A percentile compares a stretch with the other conserved stretches of the same genome.
Conservation (phyloP, 2,329 filamentous ascomycete genomes). For the Nemania sp. region DNA sequence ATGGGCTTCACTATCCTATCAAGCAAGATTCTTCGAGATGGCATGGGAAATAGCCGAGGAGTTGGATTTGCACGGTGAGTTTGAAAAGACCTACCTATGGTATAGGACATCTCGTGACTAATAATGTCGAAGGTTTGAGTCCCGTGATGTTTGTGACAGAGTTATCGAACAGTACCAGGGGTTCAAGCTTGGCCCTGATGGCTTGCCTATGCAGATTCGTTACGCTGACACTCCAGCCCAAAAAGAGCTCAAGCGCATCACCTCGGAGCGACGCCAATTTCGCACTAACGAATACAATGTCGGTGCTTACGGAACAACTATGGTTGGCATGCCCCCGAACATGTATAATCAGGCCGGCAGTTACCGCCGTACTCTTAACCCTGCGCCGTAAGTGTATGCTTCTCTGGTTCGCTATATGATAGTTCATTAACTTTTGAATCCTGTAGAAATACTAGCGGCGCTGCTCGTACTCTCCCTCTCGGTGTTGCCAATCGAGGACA, state of each 20-base stretch:
- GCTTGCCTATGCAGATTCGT: conserved; percentile 86
- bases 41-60: conserved; percentile 88
- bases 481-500: conserved; percentile 25
- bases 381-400: conserved; percentile 27
- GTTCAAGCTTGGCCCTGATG: conserved; percentile 72
- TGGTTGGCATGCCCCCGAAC: conserved; percentile 58
- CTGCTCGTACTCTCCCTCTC: conserved; percentile 17
- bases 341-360: conserved; percentile 46
- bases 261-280: conserved; percentile 91
- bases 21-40: conserved; percentile 91
- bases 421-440: conserved; percentile 15
- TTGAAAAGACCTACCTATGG: not conserved
- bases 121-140: conserved; percentile 72
- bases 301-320: conserved; percentile 66
- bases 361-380: conserved; percentile 42
- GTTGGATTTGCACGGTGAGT: conserved; percentile 94
- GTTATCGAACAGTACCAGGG: conserved; percentile 89
- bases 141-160: conserved; percentile 84
- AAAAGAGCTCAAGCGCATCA: conserved; percentile 95
- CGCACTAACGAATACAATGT: conserved; percentile 94
- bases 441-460: conserved; percentile 20
- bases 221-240: conserved; percentile 97
- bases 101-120: conserved; percentile 24
- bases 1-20: conserved; percentile 82
- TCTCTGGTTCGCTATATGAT: not conserved